Evolutionary conservation across 257 asterid species (phyloP).

Genomic region (Solanum medicagineum): DNA sequence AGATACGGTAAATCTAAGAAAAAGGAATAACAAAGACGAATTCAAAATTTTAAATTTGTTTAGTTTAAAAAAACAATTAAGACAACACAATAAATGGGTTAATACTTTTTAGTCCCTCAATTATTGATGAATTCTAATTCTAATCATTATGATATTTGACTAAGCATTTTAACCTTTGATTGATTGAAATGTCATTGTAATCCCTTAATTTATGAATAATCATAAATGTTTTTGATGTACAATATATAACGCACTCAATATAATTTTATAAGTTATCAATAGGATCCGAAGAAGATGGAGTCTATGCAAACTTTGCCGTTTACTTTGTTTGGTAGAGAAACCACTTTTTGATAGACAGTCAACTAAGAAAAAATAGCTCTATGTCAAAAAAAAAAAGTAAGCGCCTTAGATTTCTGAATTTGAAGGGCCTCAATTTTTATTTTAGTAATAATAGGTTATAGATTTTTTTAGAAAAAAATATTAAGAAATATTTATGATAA

Average conservation of each 20-base stretch:
- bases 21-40: background rate
- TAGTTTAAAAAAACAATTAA: no score
- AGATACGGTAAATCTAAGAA: background rate
- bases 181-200: background rate
- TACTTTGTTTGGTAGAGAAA: no score
- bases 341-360: background rate
- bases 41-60: background rate
- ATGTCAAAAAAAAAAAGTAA: no score
- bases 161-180: background rate
- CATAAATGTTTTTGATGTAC: background rate
- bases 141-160: background rate
- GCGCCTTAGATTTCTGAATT: no score
- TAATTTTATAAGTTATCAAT: background rate
- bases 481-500: no score
- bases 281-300: rapidly evolving
- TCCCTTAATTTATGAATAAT: background rate
- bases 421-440: no score
- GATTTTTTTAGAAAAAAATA: no score
- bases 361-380: background rate
- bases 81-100: background rate
- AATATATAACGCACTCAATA: background rate
- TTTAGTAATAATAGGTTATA: no score
- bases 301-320: background rate
- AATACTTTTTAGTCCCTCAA: background rate
- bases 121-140: background rate